Base-by-base conservation (phyloP, 116 monocot genomes). In the Papilionanthe hybrid region DNA sequence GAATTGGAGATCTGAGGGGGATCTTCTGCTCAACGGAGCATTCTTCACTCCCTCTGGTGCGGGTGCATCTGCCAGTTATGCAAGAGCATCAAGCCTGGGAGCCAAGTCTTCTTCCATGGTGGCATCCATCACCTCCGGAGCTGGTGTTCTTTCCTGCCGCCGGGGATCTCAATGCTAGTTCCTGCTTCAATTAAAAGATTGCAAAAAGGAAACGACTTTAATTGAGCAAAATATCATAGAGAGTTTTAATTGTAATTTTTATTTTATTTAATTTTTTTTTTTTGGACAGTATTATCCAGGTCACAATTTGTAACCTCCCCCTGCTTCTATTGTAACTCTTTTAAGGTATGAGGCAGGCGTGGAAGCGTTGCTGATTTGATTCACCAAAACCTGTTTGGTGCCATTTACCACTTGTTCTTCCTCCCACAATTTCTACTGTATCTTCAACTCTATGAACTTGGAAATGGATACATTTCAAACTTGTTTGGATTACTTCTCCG, bases 1-100 rank as follows among this genome's bases (percentile, higher is more conserved):
- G 96, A 93, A 96, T 74, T 96, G 96, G 96, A 93, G 96, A 63
- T 93, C 96, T 5, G 91, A 93, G 81, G 96, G 96, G 1, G 96
- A 96, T 81, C 87, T 96, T 6, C 75, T 96, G 32, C 78, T 93
- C 32, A 96, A 96, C 55, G 93, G 93, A 10, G 96, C 96, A 25
- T 96, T 87, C 83, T 96, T 96, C 88, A 88, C 89, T 29, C 89
- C 96, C 5, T 96, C 96, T 0, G 96, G 96, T 17, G 87, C 88
- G 0, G 93, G 92, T 53, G 87, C 87, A 1, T 85, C 91, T 3
- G 83, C 90, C 3, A 93, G 93, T 79, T 96, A 96, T 73, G 81
- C 96, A 3, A 96, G 86, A 73, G 96, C 96, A 1, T 96, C 96
- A 47, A 96, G 96, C 85, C 91, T 96, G 3, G 96, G 90, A 0